phyloP scores from a whole-genome alignment of 2,329 filamentous ascomycete genomes.

The Dendryphion nanum region DNA sequence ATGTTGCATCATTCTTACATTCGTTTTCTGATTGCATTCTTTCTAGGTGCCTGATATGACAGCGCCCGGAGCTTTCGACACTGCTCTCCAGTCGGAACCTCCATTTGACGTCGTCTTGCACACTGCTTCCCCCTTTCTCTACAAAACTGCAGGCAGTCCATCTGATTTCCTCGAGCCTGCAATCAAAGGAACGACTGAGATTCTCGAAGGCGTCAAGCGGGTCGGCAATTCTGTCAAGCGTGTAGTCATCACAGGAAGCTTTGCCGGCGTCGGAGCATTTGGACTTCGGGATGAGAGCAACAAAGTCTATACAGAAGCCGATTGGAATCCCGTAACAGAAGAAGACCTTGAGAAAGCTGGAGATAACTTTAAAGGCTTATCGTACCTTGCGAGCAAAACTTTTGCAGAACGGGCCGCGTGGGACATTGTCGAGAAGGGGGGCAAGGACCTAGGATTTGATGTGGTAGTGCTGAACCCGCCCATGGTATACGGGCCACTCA shows the following conservation, averaged over 20 bases:
- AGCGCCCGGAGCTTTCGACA: constrained; percentile 62
- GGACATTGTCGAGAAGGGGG: constrained; percentile 44
- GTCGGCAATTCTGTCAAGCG: constrained; percentile 66
- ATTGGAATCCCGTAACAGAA: constrained; percentile 55
- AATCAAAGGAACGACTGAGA: constrained; percentile 60
- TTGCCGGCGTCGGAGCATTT: constrained; percentile 58
- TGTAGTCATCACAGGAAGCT: constrained; percentile 61
- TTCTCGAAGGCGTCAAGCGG: constrained; percentile 57
- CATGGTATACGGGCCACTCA: not conserved
- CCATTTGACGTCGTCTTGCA: constrained; percentile 63
- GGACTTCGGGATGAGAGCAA: constrained; percentile 47
- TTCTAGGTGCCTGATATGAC: constrained; percentile 75
- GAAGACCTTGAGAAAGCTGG: constrained; percentile 42
- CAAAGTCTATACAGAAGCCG: constrained; percentile 48
- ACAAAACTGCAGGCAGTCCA: constrained; percentile 66
- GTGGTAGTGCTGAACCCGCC: not conserved
- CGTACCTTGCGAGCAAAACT: constrained; percentile 52
- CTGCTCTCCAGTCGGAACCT: constrained; percentile 51
- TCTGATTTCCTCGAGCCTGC: constrained; percentile 57
- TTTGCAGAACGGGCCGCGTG: constrained; percentile 54
- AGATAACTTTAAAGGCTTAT: constrained; percentile 1
- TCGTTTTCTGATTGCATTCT: no score
- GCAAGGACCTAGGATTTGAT: no score
- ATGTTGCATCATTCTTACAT: no score
- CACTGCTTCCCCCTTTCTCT: constrained; percentile 58